Evolutionary conservation across 1,284 basidiomycete genomes (phyloP), one percentile per base, ranked within the genome.

Genomic region (Rhizoctonia solani): DNA sequence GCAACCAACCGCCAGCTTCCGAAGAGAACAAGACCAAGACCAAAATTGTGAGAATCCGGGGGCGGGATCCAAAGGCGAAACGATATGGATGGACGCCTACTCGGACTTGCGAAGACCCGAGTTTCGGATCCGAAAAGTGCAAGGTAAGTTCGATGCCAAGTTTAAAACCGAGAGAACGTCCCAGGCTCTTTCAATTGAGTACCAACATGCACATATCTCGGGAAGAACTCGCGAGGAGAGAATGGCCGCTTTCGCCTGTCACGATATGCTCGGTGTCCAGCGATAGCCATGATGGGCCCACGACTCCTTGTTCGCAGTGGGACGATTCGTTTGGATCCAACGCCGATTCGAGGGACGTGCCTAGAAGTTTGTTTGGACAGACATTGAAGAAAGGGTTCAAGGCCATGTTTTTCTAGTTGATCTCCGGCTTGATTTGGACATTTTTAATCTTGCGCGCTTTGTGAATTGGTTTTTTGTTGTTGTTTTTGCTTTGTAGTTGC

Each of bases 401-500:
- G 49, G 59, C 59, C 3, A 63, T 65, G 16, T 53, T 65, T 34
- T 34, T 34, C 32, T 34, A 11, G 32, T 53, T 53, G n/a, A n/a
- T n/a, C n/a, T n/a, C n/a, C 34, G 39, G 4, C 59, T 39, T 65
- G 29, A 37, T 54, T 9, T 44, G 41, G 16, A 9, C 21, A 27
- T 27, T 44, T 25, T 42, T 25, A 21, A 29, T 4, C 25, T 27
- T 34, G 27, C 46, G 29, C 46, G 39, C 44, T n/a, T 6, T 11
- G 8, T 46, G n/a, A 14, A 21, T 5, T 46, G 8, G 44, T 19
- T 46, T 11, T 46, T 11, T 46, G n/a, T 21, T 41, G 34, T 39
- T 41, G 13, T 39, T 39, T 25, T 25, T 65, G 34, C 4, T 65
- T 49, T 65, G 19, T 42, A 23, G n/a, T n/a, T n/a, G n/a, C n/a